Base-by-base conservation (phyloP, 495 filamentous ascomycete genomes). In the Penicillium simplicissimum region DNA sequence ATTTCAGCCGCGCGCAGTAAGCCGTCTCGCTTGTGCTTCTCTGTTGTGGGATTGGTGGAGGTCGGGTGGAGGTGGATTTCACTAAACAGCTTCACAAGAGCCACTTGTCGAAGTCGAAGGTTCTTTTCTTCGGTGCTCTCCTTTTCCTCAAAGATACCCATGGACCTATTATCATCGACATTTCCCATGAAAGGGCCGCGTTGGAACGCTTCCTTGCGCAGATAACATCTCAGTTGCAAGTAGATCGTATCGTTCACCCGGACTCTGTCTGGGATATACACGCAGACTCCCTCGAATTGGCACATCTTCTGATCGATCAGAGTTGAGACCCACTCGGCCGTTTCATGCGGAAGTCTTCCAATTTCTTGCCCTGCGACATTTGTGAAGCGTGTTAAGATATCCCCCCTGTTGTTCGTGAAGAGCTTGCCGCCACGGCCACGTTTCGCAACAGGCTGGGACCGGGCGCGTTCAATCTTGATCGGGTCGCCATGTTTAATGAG, bases 301-400 rank as follows among this genome's bases (percentile, higher is more conserved):
- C 93, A 97, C 14, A 97, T 83, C 33, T 89, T 90, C 70, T 97
- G 95, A 65, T 98, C 95, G 54, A 98, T 87, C 62, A 98, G 74
- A 0, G 93, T 88, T 19, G 93, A 96, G 10, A 98, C 89, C 93
- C 96, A 98, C 53, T 87, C 85, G n/a, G 95, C 92, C 13, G 85
- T 88, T 38, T 98, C 95, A 59, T 91, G 90, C 23, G 92, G 89
- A n/a, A 98, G 75, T 64, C 95, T 80, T 15, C 96, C 95, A 43
- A 98, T 79, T 69, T 98, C 95, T 57, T 89, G 86, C 13, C 93
- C 94, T 53, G 73, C 80, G 4, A 76, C 69, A 67, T 92, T 96
- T 3, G 90, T 96, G 71, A 98, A 98, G 15, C 95, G 88, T n/a
- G 97, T 96, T 52, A 98, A 82, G 36, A 97, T 87, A 74, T 98